These are phyloP conservation scores for Pseudogymnoascus sp. DNA, from an alignment of 2,329 filamentous ascomycete species.

Conservation along the genomic window DNA sequence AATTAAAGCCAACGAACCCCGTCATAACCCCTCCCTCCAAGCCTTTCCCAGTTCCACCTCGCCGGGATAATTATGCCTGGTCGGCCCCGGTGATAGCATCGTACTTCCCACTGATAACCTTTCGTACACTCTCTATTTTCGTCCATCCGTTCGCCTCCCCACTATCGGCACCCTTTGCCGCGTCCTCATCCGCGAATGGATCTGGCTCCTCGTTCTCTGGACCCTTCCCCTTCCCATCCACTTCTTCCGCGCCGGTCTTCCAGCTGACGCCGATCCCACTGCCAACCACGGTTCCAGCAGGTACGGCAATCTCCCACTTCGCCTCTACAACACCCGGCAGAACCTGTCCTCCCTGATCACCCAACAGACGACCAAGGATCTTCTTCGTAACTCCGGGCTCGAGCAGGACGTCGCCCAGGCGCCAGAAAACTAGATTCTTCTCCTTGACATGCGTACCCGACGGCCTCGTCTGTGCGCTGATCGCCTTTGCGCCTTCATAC, in stretches of 20 bases:
- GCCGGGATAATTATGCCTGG: neutral
- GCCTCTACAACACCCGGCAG: constrained; percentile 73
- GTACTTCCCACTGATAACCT: constrained; percentile 69
- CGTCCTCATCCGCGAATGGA: constrained; percentile 60
- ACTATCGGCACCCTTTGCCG: constrained; percentile 32
- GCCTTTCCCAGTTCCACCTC: neutral
- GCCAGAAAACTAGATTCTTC: constrained; percentile 71
- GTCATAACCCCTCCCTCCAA: neutral
- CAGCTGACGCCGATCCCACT: constrained; percentile 58
- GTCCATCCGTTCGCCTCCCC: constrained; percentile 45
- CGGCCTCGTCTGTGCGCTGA: constrained; percentile 67
- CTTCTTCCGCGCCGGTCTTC: constrained; percentile 31
- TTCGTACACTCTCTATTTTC: constrained; percentile 55
- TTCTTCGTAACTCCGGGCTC: constrained; percentile 46
- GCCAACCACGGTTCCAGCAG: constrained; percentile 31
- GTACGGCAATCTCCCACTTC: constrained; percentile 58
- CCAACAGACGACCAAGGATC: constrained; percentile 71
- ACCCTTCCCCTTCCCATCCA: constrained; percentile 35
- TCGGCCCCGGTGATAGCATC: constrained; percentile 37
- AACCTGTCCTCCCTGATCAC: constrained; percentile 61
- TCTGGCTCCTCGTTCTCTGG: constrained; percentile 39
- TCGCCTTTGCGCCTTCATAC: constrained; percentile 58
- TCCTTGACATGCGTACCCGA: constrained; percentile 71
- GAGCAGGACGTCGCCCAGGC: constrained; percentile 64
- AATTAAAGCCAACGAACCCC: neutral